phyloP scores from a whole-genome alignment of 73 alveolate genomes.

The Paramecium caudatum region DNA sequence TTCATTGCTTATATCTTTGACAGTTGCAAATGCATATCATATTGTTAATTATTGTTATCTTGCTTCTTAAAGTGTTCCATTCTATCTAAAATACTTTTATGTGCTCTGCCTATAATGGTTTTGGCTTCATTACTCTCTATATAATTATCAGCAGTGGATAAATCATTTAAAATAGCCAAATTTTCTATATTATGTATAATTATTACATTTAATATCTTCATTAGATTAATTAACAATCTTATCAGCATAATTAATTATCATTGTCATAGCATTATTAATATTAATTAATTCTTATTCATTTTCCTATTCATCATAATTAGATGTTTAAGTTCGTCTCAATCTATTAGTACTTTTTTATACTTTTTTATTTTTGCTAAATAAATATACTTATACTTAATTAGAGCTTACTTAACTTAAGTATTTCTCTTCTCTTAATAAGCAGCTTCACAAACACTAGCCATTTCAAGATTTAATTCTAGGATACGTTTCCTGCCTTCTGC shows the following conservation, averaged over 20 bases:
- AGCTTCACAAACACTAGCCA: constrained; percentile 38
- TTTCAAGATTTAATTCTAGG: constrained; percentile 35
- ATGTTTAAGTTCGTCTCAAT: neutral
- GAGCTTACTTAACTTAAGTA: constrained; percentile 46
- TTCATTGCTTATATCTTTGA: constrained; percentile 18
- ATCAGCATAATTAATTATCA: constrained; percentile 44
- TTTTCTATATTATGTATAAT: constrained; percentile 44
- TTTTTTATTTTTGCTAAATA: constrained; percentile 29
- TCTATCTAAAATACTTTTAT: constrained; percentile 30
- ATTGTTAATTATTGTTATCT: constrained; percentile 1
- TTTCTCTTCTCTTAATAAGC: constrained; percentile 52
- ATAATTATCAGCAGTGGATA: constrained; percentile 16
- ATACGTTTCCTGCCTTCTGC: constrained; percentile 58
- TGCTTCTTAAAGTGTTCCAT: constrained; percentile 35
- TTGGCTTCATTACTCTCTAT: constrained; percentile 53
- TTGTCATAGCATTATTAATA: constrained; percentile 64
- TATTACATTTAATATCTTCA: constrained; percentile 64
- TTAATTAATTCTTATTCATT: constrained; percentile 40
- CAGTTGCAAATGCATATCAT: neutral
- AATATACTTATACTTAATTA: constrained; percentile 3
- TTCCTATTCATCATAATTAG: constrained; percentile 11
- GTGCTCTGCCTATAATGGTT: neutral
- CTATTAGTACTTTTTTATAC: constrained; percentile 26
- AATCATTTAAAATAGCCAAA: constrained; percentile 32
- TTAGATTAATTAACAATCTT: constrained; percentile 10